These are phyloP conservation scores for Suillus variegatus DNA, from an alignment of 768 basidiomycete species.

Conservation along the genomic window DNA sequence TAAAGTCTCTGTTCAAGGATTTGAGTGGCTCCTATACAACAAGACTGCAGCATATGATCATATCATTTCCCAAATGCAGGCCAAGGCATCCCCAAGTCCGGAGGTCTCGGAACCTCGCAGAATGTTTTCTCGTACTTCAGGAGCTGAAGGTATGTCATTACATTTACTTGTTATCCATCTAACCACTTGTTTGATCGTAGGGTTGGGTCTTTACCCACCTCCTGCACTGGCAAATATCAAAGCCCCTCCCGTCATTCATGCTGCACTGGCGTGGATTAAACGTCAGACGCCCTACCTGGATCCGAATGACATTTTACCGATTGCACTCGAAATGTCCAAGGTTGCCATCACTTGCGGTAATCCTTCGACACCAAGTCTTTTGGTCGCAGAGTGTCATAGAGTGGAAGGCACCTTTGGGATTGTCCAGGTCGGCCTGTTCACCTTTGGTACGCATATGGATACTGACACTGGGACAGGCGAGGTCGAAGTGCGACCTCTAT, in stretches of 20 bases:
- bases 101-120: constrained; percentile 36
- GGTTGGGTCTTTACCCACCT: constrained; percentile 23
- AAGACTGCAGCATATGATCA: constrained; percentile 85
- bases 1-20: constrained; percentile 75
- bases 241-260: constrained; percentile 37
- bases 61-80: constrained; percentile 76
- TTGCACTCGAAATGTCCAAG: constrained; percentile 76
- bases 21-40: constrained; percentile 95
- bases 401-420: constrained; percentile 81
- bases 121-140: constrained; percentile 40
- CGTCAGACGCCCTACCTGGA: constrained; percentile 71
- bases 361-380: constrained; percentile 76
- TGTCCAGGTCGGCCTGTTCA: constrained; percentile 56
- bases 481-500: constrained; percentile 80
- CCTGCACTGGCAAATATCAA: constrained; percentile 29
- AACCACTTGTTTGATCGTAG: constrained; percentile 2
- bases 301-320: constrained; percentile 81
- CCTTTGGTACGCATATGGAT: constrained; percentile 3
- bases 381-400: constrained; percentile 80
- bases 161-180: background rate
- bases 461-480: constrained; percentile 51
- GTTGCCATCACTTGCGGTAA: constrained; percentile 88
- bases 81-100: constrained; percentile 20
- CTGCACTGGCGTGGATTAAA: constrained; percentile 51
- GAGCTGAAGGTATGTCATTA: constrained; percentile 37